Conservation (phyloP, 441 rosid species). For the Jatropha podagrica region DNA sequence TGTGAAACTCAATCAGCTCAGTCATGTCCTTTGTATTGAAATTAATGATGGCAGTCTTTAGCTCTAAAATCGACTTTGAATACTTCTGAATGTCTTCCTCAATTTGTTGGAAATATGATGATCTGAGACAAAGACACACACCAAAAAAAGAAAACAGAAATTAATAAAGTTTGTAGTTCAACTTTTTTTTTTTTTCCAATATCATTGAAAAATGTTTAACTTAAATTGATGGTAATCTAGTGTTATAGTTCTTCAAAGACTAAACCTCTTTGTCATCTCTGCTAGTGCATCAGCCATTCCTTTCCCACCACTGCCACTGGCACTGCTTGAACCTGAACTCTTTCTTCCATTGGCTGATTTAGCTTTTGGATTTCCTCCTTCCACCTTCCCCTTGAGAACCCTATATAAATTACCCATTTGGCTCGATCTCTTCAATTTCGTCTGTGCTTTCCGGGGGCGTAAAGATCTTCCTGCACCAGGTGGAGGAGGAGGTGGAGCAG, state of each 20-base stretch:
- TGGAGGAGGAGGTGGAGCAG: constrained; percentile 61
- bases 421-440: constrained; percentile 78
- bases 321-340: constrained; percentile 25
- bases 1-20: constrained; percentile 62
- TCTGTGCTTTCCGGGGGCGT: constrained; percentile 63
- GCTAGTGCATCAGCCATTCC: constrained; percentile 98
- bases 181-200: neutral
- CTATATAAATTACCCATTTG: constrained; percentile 67
- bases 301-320: constrained; percentile 58
- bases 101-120: constrained; percentile 79
- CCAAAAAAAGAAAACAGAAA: neutral
- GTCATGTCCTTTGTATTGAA: constrained; percentile 79
- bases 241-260: neutral
- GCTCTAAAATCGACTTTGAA: constrained; percentile 51
- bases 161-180: neutral
- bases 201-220: neutral
- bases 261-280: constrained; percentile 82
- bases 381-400: constrained; percentile 67
- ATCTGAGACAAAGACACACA: constrained; percentile 39
- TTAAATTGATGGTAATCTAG: neutral
- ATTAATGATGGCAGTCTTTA: constrained; percentile 50
- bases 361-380: constrained; percentile 47
- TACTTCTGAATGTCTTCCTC: constrained; percentile 73
- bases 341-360: constrained; percentile 43
- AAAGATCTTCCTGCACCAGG: constrained; percentile 49